Base-by-base conservation (phyloP, 1,284 basidiomycete species). In the Pseudozyma hubeiensis region DNA sequence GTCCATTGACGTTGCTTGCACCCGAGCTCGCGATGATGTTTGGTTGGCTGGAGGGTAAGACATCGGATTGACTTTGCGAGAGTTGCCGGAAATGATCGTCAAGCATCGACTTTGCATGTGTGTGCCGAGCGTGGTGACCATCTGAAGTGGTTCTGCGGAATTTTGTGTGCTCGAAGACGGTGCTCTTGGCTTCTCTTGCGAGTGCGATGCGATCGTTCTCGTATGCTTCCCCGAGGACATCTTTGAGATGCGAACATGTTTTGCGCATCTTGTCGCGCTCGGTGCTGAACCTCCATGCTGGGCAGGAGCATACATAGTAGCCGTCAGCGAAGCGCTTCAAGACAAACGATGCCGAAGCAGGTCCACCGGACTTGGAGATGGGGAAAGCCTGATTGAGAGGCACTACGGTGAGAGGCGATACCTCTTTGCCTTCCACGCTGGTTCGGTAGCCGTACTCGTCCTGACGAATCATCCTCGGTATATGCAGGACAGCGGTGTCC, bases 231-330 rank as follows among this genome's bases (percentile, higher is more conserved):
- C 90, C 90, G 14, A 91, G 86, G 14, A 90, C 81, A 2, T 86
- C 81, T 58, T 87, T 87, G 44, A 90, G 85, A 75, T 91, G 90
- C 68, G 90, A 89, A 85, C 90, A 90, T 4, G 88, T 87, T 17
- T 89, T 88, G 1, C 87, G 88, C 73, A 89, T 88, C 44, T 88
- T 86, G 7, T 88, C 87, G 16, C 78, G 81, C 13, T 87, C 87
- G 29, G 84, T 84, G 53, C 87, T 87, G 70, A 88, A 88, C 50
- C 86, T 85, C 89, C 84, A 85, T 0, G 80, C 78, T 0, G 78
- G 77, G 49, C 85, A 85, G 7, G 64, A 73, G 65, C 85, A 85
- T 13, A 88, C 88, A 74, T 89, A 90, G 81, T 89, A 75, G 17
- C 72, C 72, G 0, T 64, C 64, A 5, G 43, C 34, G 17, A 75